Evolutionary conservation across 108 stramenopile genomes (phyloP).

Genomic region (Skeletonema tropicum): DNA sequence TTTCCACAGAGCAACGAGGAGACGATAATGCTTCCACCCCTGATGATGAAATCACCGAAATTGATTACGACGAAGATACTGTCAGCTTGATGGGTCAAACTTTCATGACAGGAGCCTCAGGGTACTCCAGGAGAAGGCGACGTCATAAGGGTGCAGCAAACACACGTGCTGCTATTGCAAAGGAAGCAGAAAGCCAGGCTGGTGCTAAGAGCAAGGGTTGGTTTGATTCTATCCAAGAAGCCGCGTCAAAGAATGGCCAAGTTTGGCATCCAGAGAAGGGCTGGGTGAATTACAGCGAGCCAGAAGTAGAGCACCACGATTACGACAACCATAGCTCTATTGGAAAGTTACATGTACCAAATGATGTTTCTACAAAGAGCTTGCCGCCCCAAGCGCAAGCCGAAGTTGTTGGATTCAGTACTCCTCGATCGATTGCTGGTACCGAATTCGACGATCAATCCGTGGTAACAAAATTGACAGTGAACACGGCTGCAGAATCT

Average conservation of each 20-base stretch:
- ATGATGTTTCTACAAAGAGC: slow-evolving; percentile 15
- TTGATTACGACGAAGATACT: slow-evolving; percentile 19
- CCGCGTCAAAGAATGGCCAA: slow-evolving; percentile 53
- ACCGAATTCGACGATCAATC: slow-evolving; percentile 24
- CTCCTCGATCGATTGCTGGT: neutral
- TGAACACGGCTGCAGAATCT: slow-evolving; percentile 35
- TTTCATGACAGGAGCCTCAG: slow-evolving; percentile 30
- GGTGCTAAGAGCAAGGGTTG: slow-evolving; percentile 61
- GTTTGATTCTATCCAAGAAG: slow-evolving; percentile 74
- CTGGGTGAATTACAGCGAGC: slow-evolving; percentile 69
- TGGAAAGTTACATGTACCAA: slow-evolving; percentile 39
- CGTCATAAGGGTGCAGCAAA: slow-evolving; percentile 77
- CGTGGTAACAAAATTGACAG: slow-evolving; percentile 21
- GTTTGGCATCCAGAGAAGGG: slow-evolving; percentile 76
- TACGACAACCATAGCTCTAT: slow-evolving; percentile 15
- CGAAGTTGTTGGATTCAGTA: slow-evolving; percentile 7
- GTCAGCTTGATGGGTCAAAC: slow-evolving; percentile 50
- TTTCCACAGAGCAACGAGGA: slow-evolving; percentile 11
- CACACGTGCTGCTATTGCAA: slow-evolving; percentile 51
- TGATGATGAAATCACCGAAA: neutral
- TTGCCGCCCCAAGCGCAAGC: neutral
- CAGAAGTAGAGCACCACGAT: slow-evolving; percentile 22
- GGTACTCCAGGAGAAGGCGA: slow-evolving; percentile 53
- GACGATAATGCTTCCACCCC: neutral
- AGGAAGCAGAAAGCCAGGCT: slow-evolving; percentile 43